Evolutionary conservation across 495 filamentous ascomycete species (phyloP), one percentile per base, ranked within the genome.

Genomic region (Annulohypoxylon bovei): DNA sequence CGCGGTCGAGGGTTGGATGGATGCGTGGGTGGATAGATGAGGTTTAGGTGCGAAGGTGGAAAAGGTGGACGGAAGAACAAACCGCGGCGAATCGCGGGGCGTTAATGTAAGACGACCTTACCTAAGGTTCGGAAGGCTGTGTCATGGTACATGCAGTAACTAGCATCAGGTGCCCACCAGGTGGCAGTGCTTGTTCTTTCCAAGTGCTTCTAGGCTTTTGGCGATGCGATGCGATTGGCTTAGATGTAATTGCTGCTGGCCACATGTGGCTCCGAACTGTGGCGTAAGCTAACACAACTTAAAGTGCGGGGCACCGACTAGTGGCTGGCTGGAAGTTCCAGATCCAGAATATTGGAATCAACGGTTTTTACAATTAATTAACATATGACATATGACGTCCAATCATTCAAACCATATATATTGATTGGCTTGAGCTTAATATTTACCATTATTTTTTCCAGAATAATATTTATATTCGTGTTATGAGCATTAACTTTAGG

Each of bases 21-120:
- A 42, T 62, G 53, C n/a, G n/a, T n/a, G 47, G 20, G 25, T 53
- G 49, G 37, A 50, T 58, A 1, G 44, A 32, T 27, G 40, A 32
- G 27, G 35, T 32, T 39, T 53, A 30, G 46, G 23, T 23, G 25
- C 14, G 16, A 3, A 50, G 23, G 12, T 50, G 46, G 12, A 28
- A 27, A 23, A 47, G 39, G 46, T 35, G 27, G 49, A 9, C 27
- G 49, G 16, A 28, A 53, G 33, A 6, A 25, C 22, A 20, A 30
- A 25, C 33, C 12, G 7, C 35, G 59, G 59, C 63, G 69, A 72
- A 72, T 72, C 58, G 69, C 69, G 69, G 69, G 69, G 69, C 68
- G 69, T 40, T 16, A 25, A 50, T 28, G 65, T 67, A 49, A 30
- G 16, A 14, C 20, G 37, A 54, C 30, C 18, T 23, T 42, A 35